Conservation (phyloP, 2,329 filamentous ascomycete genomes). For the Tolypocladium tundrense region DNA sequence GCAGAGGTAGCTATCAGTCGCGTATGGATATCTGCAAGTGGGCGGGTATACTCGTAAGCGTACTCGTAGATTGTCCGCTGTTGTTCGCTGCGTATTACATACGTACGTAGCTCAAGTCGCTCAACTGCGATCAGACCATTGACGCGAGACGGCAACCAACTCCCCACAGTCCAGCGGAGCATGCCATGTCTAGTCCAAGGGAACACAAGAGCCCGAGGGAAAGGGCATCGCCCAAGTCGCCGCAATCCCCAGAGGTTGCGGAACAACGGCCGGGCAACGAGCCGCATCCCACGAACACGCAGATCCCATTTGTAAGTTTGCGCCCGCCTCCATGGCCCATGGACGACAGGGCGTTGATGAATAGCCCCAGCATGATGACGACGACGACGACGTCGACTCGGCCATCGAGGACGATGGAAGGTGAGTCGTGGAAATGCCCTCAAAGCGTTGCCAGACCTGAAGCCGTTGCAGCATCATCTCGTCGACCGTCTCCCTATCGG, state of each 20-base stretch:
- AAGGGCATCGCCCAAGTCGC: not conserved
- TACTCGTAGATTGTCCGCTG: too few species aligned
- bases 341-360: too few species aligned
- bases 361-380: not conserved
- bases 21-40: too few species aligned
- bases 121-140: too few species aligned
- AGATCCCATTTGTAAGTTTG: slow-evolving; percentile 7
- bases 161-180: too few species aligned
- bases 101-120: too few species aligned
- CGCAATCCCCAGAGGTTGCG: not conserved
- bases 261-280: not conserved
- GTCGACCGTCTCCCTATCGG: slow-evolving; percentile 20
- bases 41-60: too few species aligned
- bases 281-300: slow-evolving; percentile 5
- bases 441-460: not conserved
- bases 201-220: not conserved
- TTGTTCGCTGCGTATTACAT: too few species aligned
- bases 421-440: not conserved
- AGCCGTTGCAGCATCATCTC: slow-evolving; percentile 7
- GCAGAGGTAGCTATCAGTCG: too few species aligned
- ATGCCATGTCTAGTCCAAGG: too few species aligned
- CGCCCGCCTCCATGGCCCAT: too few species aligned
- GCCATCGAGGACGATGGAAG: slow-evolving; percentile 10
- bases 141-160: too few species aligned
- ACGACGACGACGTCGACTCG: slow-evolving; percentile 13